Evolutionary conservation across 257 asterid genomes (phyloP).

Genomic region (Cruciata laevipes): DNA sequence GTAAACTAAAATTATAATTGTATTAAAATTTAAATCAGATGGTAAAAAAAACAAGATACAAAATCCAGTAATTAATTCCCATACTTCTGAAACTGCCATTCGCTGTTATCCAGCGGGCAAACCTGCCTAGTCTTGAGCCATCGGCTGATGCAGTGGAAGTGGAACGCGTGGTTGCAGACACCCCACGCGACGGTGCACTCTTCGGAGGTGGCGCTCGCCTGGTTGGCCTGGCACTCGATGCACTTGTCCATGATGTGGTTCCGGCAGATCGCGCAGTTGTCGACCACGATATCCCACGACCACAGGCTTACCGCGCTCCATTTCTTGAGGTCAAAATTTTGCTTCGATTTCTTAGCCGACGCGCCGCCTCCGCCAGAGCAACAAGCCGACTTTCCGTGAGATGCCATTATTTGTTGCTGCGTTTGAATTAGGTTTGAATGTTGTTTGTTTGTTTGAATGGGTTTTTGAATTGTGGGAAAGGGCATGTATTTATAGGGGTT

Average conservation of each 20-base stretch:
- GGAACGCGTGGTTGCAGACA: constrained; percentile 97
- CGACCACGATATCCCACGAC: constrained; percentile 98
- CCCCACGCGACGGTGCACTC: constrained; percentile 99
- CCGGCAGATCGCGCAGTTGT: constrained; percentile 92
- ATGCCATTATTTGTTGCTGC: constrained; percentile 46
- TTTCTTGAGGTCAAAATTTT: constrained; percentile 79
- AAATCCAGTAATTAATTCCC: constrained; percentile 54
- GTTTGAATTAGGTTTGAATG: too few relatives aligned
- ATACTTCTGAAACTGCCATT: constrained; percentile 97
- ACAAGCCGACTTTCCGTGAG: constrained; percentile 39
- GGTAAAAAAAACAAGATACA: too few relatives aligned
- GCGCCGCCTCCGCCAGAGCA: constrained; percentile 10
- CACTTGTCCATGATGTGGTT: constrained; percentile 97
- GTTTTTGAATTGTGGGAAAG: too few relatives aligned
- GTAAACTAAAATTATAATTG: too few relatives aligned
- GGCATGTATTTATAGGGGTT: too few relatives aligned
- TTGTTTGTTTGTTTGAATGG: too few relatives aligned
- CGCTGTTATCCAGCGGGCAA: constrained; percentile 94
- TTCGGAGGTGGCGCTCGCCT: constrained; percentile 94
- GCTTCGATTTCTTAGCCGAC: constrained; percentile 6
- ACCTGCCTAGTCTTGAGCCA: constrained; percentile 99
- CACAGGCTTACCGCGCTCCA: constrained; percentile 90
- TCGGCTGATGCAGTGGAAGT: constrained; percentile 96
- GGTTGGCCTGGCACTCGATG: constrained; percentile 97
- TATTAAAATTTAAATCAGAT: too few relatives aligned